Evolutionary conservation across 192 early-diverging fungal genomes (phyloP).

Genomic region (Dissophora ornata): DNA sequence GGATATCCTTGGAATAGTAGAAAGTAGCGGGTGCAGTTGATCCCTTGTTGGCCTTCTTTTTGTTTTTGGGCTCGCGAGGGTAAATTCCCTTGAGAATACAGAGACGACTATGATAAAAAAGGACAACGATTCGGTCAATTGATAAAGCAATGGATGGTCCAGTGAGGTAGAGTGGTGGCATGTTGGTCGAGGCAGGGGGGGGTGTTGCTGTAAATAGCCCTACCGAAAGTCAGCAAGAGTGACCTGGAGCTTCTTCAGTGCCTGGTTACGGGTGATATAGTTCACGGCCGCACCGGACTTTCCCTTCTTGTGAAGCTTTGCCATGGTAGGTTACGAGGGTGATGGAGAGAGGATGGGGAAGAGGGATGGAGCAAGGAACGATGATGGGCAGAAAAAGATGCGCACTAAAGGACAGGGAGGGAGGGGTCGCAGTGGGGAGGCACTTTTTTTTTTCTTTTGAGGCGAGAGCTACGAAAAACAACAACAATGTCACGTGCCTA

Average conservation of each 20-base stretch:
- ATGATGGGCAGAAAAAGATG: not conserved
- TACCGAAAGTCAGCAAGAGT: slow-evolving; percentile 93
- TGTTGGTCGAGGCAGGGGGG: too few species aligned
- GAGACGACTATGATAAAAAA: too few species aligned
- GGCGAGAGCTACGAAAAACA: not conserved
- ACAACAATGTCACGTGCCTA: not conserved
- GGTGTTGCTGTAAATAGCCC: slow-evolving; percentile 1
- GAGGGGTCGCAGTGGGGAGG: too few species aligned
- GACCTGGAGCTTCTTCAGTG: slow-evolving; percentile 94
- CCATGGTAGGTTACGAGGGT: slow-evolving; percentile 61
- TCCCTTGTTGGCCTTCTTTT: slow-evolving; percentile 93
- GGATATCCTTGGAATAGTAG: slow-evolving; percentile 97
- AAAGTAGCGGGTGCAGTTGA: slow-evolving; percentile 86
- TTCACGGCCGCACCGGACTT: slow-evolving; percentile 88
- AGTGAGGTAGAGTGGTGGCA: too few species aligned
- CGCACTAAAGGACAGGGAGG: too few species aligned
- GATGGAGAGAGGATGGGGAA: not conserved
- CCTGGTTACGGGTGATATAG: slow-evolving; percentile 91
- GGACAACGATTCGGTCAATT: too few species aligned
- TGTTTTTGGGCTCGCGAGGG: slow-evolving; percentile 93
- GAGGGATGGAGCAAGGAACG: not conserved
- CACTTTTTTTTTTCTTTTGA: not conserved
- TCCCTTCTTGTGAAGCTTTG: slow-evolving; percentile 83
- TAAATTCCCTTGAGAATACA: slow-evolving; percentile 99
- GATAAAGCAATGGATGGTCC: too few species aligned